Percentiles rank a stretch among this genome's conserved stretches.
Conservation (phyloP, 2,329 filamentous ascomycete genomes). For the Pseudogymnoascus sp. region DNA sequence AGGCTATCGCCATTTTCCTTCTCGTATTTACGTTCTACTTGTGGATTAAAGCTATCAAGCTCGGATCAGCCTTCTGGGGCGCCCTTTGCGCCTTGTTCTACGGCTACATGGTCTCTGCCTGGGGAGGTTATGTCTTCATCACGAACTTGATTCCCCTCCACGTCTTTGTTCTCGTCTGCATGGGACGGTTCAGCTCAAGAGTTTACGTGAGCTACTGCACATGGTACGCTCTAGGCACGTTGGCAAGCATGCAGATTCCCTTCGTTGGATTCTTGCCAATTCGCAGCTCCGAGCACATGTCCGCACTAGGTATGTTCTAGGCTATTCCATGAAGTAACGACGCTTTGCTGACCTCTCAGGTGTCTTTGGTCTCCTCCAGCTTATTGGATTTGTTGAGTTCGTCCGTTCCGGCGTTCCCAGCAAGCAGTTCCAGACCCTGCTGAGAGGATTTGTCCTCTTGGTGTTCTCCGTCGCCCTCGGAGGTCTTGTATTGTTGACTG, state of each 20-base stretch:
- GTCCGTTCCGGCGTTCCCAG: conserved; percentile 80
- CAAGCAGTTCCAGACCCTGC: conserved; percentile 88
- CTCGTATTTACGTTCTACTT: conserved; percentile 97
- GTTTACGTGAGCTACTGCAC: conserved; percentile 96
- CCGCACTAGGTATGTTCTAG: conserved; percentile 65
- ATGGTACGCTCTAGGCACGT: conserved; percentile 92
- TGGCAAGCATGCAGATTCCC: conserved; percentile 98
- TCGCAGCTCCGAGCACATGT: conserved; percentile 97
- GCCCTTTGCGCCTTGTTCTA: conserved; percentile 92
- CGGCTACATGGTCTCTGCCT: conserved; percentile 99
- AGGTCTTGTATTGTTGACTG: conserved; percentile 77
- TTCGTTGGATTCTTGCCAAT: conserved; percentile 97
- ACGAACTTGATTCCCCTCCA: conserved; percentile 94
- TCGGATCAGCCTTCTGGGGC: conserved; percentile 94
- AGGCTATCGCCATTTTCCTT: conserved; percentile 98
- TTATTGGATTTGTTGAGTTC: conserved; percentile 87
- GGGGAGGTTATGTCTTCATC: conserved; percentile 99
- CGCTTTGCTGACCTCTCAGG: conserved; percentile 42
- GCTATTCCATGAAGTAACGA: neutral
- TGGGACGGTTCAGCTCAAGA: conserved; percentile 91
- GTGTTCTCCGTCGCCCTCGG: conserved; percentile 67
- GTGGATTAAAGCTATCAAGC: conserved; percentile 98
- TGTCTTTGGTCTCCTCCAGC: conserved; percentile 90
- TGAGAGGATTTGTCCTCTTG: conserved; percentile 65
- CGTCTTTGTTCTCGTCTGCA: conserved; percentile 86